A percentile compares a stretch with the other conserved stretches of the same genome.
These are phyloP conservation scores for Trichosporon ovoides DNA, from an alignment of 1,284 basidiomycete species.

Conservation along the genomic window DNA sequence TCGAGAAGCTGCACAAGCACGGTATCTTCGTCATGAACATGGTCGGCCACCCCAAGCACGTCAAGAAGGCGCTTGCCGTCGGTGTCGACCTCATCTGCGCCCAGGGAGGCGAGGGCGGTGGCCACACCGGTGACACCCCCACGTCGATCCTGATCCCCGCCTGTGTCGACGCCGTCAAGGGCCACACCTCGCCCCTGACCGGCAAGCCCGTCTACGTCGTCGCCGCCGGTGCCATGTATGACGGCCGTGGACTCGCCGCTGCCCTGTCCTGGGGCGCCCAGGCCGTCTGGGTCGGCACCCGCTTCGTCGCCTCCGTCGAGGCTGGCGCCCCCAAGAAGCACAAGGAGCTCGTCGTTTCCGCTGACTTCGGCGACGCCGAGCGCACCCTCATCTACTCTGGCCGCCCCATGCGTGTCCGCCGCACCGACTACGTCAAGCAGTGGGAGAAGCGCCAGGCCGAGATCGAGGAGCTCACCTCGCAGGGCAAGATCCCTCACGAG, in stretches of 20 bases:
- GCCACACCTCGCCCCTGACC: conserved; percentile 66
- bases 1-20: conserved; percentile 71
- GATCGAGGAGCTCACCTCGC: conserved; percentile 61
- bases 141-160: conserved; percentile 55
- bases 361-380: conserved; percentile 52
- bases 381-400: conserved; percentile 82
- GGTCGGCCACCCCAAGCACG: conserved; percentile 85
- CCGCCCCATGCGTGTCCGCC: conserved; percentile 73
- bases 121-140: conserved; percentile 51
- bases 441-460: conserved; percentile 53
- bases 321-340: conserved; percentile 22
- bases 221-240: conserved; percentile 79
- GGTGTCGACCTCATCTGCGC: conserved; percentile 85
- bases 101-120: conserved; percentile 80
- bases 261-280: conserved; percentile 77
- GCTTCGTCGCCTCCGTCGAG: conserved; percentile 65
- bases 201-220: conserved; percentile 73
- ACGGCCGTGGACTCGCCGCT: conserved; percentile 78
- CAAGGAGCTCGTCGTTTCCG: conserved; percentile 35
- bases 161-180: conserved; percentile 72
- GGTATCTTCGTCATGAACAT: conserved; percentile 68
- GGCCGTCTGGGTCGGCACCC: conserved; percentile 82
- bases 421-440: conserved; percentile 71
- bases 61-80: conserved; percentile 66
- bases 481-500: conserved; percentile 69